Conservation (phyloP, 2,329 filamentous ascomycete genomes). For the Rachicladosporium sp. region DNA sequence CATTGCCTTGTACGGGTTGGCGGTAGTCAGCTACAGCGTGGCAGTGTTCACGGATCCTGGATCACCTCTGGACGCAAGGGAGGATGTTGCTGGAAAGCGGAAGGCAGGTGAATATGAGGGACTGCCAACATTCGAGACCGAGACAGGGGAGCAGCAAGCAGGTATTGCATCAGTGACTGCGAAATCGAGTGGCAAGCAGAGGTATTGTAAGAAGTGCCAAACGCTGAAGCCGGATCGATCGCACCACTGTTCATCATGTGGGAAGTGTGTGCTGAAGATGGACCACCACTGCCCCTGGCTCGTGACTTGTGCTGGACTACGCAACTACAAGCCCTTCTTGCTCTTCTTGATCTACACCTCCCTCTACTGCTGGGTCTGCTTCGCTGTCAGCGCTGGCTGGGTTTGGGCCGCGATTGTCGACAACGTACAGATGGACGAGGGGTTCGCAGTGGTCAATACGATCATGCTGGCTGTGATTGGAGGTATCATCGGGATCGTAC, state of each 20-base stretch:
- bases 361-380: conserved; percentile 71
- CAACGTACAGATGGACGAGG: conserved; percentile 54
- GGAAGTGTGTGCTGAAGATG: conserved; percentile 95
- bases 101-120: conserved; percentile 54
- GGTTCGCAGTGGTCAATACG: conserved; percentile 73
- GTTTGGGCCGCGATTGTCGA: conserved; percentile 71
- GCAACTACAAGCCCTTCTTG: conserved; percentile 91
- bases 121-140: conserved; percentile 58
- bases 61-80: conserved; percentile 38
- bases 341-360: conserved; percentile 85
- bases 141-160: conserved; percentile 28
- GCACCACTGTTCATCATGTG: conserved; percentile 93
- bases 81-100: conserved; percentile 11
- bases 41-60: conserved; percentile 91
- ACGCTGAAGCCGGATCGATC: conserved; percentile 86
- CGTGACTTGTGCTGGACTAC: conserved; percentile 83
- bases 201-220: conserved; percentile 97
- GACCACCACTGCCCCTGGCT: conserved; percentile 99
- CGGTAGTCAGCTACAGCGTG: conserved; percentile 81
- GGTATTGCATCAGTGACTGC: conserved; percentile 65
- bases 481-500: conserved; percentile 81
- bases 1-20: conserved; percentile 59
- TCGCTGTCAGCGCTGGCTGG: conserved; percentile 67
- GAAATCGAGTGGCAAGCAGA: conserved; percentile 73
- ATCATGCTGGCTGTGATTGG: conserved; percentile 76